phyloP scores from a whole-genome alignment of 495 filamentous ascomycete species.

The Elasticomyces elasticus region DNA sequence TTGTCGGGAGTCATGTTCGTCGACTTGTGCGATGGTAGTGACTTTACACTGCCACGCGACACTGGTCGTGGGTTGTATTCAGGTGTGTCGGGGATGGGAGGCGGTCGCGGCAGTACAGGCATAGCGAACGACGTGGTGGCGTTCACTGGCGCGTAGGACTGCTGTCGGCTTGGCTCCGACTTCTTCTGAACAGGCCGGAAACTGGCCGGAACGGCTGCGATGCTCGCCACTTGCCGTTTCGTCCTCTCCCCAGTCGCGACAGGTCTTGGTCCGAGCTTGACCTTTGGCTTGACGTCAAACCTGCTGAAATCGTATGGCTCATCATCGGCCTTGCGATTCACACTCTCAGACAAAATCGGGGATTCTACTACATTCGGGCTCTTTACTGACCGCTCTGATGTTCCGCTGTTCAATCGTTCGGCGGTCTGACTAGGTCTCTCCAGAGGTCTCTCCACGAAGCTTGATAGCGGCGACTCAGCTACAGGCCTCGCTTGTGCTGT shows the following conservation, averaged over 20 bases:
- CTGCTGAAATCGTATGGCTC: conserved; percentile 19
- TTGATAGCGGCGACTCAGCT: neutral
- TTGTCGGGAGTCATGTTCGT: conserved; percentile 77
- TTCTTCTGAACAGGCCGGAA: conserved; percentile 13
- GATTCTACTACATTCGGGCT: conserved; percentile 44
- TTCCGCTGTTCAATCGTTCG: neutral
- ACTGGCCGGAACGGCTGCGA: conserved; percentile 12
- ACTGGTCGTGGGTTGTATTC: conserved; percentile 39
- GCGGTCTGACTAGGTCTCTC: neutral
- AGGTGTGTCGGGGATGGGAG: conserved; percentile 29
- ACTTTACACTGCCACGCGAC: conserved; percentile 41
- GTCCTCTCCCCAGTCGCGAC: conserved; percentile 12
- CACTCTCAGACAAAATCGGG: conserved; percentile 50
- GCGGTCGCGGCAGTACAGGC: conserved; percentile 27
- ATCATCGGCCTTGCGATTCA: conserved; percentile 48
- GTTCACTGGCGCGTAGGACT: conserved; percentile 24
- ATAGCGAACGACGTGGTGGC: neutral
- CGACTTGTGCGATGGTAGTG: conserved; percentile 42
- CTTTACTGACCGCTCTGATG: conserved; percentile 1
- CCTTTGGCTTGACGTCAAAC: conserved; percentile 53
- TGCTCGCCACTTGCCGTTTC: conserved; percentile 12
- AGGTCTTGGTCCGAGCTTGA: conserved; percentile 76
- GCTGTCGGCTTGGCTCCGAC: conserved; percentile 22
- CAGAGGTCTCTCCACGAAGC: neutral
- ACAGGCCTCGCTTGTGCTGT: neutral